Evolutionary conservation across 2,329 filamentous ascomycete species (phyloP).

Genomic region (Hymenoscyphus salicellus): DNA sequence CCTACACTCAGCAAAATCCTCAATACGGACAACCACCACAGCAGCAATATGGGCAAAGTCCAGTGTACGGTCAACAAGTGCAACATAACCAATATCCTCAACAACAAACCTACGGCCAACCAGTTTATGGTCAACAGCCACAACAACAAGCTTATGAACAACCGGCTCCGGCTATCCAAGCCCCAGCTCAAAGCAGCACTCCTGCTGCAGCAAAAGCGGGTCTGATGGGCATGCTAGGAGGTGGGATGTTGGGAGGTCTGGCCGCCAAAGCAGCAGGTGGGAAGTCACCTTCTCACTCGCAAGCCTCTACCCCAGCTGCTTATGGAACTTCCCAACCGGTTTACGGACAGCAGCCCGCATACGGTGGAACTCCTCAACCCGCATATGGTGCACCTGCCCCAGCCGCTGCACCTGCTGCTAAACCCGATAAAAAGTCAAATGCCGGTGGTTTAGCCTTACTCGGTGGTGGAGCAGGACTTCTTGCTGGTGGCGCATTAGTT

Average conservation of each 20-base stretch:
- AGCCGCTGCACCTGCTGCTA: background rate
- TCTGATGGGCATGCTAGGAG: slow-evolving; percentile 3
- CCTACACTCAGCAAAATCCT: slow-evolving; percentile 1
- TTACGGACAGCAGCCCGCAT: background rate
- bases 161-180: background rate
- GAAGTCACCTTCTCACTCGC: background rate
- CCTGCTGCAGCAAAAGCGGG: slow-evolving; percentile 10
- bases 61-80: background rate
- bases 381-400: background rate
- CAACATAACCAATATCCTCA: background rate
- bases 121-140: background rate
- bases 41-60: background rate
- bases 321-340: background rate
- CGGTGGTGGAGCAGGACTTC: slow-evolving; percentile 7
- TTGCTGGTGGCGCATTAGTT: slow-evolving; percentile 5
- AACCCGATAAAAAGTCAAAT: background rate
- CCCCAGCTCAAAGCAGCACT: background rate
- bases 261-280: slow-evolving; percentile 5
- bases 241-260: slow-evolving; percentile 1
- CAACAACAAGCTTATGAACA: slow-evolving; percentile 1
- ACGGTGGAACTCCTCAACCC: background rate
- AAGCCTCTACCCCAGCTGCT: background rate
- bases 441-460: background rate
- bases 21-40: slow-evolving; percentile 4
- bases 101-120: background rate